phyloP scores from a whole-genome alignment of 495 filamentous ascomycete genomes.

The Ascodesmis nigricans region DNA sequence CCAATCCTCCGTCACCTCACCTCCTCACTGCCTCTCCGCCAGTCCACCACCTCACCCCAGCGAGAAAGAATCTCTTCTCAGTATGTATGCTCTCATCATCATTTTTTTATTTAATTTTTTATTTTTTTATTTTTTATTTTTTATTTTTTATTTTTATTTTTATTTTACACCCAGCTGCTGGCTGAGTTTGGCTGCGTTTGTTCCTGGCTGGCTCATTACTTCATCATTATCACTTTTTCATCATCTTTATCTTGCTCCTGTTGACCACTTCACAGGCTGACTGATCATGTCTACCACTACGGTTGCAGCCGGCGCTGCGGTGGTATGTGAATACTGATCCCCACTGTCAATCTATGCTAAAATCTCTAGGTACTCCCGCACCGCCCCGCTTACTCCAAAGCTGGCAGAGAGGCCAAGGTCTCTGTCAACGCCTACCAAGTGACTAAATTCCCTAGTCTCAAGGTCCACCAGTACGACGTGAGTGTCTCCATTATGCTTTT shows the following conservation, averaged over 20 bases:
- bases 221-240: constrained; percentile 19
- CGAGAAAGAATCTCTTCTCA: too few species aligned
- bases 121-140: constrained; percentile 9
- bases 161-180: too few species aligned
- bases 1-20: too few species aligned
- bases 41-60: too few species aligned
- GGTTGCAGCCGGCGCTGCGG: neutral
- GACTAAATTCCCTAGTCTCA: constrained; percentile 27
- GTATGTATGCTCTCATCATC: constrained; percentile 11
- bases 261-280: neutral
- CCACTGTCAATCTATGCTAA: constrained; percentile 18
- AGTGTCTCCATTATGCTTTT: constrained; percentile 22
- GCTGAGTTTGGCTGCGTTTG: too few species aligned
- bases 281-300: neutral
- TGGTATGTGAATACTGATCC: constrained; percentile 17
- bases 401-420: constrained; percentile 36
- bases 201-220: too few species aligned
- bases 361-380: constrained; percentile 9
- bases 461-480: constrained; percentile 72
- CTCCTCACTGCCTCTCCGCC: too few species aligned
- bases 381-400: constrained; percentile 32
- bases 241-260: neutral
- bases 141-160: constrained; percentile 7
- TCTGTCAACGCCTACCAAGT: constrained; percentile 56
- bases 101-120: constrained; percentile 8